Percentiles rank a stretch among this genome's conserved stretches.
These are phyloP conservation scores for Microdochium bolleyi DNA, from an alignment of 2,329 filamentous ascomycete species.

Conservation along the genomic window DNA sequence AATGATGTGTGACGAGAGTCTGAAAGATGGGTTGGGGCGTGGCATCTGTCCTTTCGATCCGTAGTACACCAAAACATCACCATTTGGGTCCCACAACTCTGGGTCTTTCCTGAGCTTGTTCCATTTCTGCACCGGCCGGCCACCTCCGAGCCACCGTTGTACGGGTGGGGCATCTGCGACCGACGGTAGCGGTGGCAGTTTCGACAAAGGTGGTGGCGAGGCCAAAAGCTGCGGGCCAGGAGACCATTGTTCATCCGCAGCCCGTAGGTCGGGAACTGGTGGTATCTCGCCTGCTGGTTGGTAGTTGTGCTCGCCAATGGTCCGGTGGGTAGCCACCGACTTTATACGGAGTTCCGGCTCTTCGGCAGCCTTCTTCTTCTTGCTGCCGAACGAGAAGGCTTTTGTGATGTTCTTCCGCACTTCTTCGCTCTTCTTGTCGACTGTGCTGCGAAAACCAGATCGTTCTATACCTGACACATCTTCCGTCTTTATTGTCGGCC, in stretches of 20 bases:
- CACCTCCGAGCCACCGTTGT: slow-evolving; percentile 45
- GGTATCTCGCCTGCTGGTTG: slow-evolving; percentile 14
- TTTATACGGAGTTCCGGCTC: slow-evolving; percentile 21
- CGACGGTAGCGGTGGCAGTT: slow-evolving; percentile 33
- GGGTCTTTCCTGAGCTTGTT: slow-evolving; percentile 52
- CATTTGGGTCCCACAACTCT: slow-evolving; percentile 53
- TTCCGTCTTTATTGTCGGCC: slow-evolving; percentile 36
- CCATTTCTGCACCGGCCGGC: slow-evolving; percentile 41
- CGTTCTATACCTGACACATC: slow-evolving; percentile 47
- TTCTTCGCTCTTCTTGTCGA: slow-evolving; percentile 49
- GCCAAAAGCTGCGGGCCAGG: slow-evolving; percentile 12
- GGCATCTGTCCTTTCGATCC: slow-evolving; percentile 34
- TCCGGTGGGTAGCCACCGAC: slow-evolving; percentile 28
- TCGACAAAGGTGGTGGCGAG: slow-evolving; percentile 32
- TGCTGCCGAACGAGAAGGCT: slow-evolving; percentile 41
- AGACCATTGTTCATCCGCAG: slow-evolving; percentile 11
- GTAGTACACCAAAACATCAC: slow-evolving; percentile 51
- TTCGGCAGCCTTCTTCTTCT: slow-evolving; percentile 32
- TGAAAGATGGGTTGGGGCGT: slow-evolving; percentile 43
- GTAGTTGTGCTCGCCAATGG: slow-evolving; percentile 9
- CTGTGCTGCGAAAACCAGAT: slow-evolving; percentile 40
- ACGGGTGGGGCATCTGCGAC: slow-evolving; percentile 27
- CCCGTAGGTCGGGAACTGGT: slow-evolving; percentile 10
- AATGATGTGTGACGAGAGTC: slow-evolving; percentile 49
- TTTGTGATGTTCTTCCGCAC: slow-evolving; percentile 45